phyloP scores from a whole-genome alignment of 345 rosid species.

The Erucastrum elatum region DNA sequence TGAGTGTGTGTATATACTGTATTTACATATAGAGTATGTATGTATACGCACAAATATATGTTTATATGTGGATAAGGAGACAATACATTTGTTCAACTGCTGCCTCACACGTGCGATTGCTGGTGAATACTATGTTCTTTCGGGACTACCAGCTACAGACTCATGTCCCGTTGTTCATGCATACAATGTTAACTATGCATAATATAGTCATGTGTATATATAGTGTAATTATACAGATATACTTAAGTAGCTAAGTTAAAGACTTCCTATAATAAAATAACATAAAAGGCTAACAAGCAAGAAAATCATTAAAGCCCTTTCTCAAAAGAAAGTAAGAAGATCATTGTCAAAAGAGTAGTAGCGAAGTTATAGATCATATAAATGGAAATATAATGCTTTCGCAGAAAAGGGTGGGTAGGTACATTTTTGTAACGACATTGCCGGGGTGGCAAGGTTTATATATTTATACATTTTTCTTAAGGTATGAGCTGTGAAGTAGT shows the following conservation, averaged over 20 bases:
- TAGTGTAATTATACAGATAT: background rate
- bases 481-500: background rate
- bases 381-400: background rate
- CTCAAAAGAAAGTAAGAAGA: no score
- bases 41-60: background rate
- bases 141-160: slow-evolving; percentile 20
- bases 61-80: slow-evolving; percentile 34
- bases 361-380: background rate
- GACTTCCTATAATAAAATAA: background rate
- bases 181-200: background rate
- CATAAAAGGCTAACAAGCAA: background rate
- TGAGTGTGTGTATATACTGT: background rate
- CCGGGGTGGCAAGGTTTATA: background rate
- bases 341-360: background rate
- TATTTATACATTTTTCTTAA: background rate
- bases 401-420: background rate
- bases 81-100: slow-evolving; percentile 13
- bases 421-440: background rate
- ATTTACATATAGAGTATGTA: background rate
- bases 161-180: background rate
- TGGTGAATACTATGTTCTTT: slow-evolving; percentile 32
- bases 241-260: background rate
- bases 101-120: slow-evolving; percentile 33
- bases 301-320: background rate
- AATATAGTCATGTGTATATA: background rate